Base-by-base conservation (phyloP, 176 grass and related monocot genomes). In the Miscanthus lutarioriparius region DNA sequence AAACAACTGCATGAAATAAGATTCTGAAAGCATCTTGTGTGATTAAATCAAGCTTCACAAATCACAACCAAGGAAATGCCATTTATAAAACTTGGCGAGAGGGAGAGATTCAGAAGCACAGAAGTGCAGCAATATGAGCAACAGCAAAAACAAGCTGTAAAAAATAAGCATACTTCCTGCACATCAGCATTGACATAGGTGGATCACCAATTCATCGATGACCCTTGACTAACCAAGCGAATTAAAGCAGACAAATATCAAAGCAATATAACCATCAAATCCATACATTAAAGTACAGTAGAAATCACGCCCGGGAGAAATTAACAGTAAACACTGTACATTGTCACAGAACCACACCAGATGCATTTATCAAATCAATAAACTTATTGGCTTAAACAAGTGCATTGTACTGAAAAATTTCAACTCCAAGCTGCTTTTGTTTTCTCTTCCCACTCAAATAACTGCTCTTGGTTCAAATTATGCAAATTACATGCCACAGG, bases 31-130 rank as follows among this genome's bases (percentile, higher is more conserved):
- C 28, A 62, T 83, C 58, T 30, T 82, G 37, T 15, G 38, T 9
- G 25, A 82, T 78, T 32, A 67, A 72, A 90, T 74, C 61, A 79
- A 74, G 26, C 22, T 73, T 74, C 62, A 68, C 17, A 23, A 28
- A 48, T 67, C 26, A 68, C n/a, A 86, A 77, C 17, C 19, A 82
- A 77, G 64, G 20, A 80, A 54, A 5, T 9, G 35, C 10, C 43
- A 51, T 76, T 65, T 13, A 72, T 33, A 65, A 86, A 53, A 25
- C 70, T 69, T 44, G 32, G 15, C 62, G 13, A 74, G 27, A 38
- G 48, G 36, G 35, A 40, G 20, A 74, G 33, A 72, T 72, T 41
- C 11, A 20, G n/a, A 3, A 33, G 53, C 53, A 83, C 64, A 15
- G 1, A 59, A 43, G 23, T 30, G 26, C 4, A 69, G 36, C 33